phyloP scores from a whole-genome alignment of 768 basidiomycete species.

The Auriscalpium vulgare region DNA sequence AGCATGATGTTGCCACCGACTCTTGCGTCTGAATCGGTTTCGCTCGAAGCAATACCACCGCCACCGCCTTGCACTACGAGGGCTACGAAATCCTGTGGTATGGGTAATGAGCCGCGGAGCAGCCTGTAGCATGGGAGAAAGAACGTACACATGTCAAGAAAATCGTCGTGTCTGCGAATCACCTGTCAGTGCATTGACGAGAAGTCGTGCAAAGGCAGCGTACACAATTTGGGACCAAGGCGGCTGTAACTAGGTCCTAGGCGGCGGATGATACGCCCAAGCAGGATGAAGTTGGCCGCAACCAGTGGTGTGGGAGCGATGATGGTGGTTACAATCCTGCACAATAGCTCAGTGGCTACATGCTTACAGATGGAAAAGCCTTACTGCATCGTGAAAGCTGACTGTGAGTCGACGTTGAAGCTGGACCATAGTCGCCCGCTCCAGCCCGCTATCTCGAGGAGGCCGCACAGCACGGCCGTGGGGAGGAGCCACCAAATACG shows the following conservation, averaged over 20 bases:
- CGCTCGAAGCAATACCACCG: constrained; percentile 2
- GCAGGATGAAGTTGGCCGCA: too few relatives aligned
- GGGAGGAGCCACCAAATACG: too few relatives aligned
- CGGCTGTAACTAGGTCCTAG: too few relatives aligned
- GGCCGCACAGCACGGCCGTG: too few relatives aligned
- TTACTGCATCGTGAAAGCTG: constrained; percentile 35
- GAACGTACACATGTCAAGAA: constrained; percentile 8
- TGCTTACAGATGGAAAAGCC: background rate
- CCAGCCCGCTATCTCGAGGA: too few relatives aligned
- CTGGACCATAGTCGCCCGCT: too few relatives aligned
- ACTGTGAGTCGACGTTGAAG: constrained; percentile 11
- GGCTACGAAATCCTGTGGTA: constrained; percentile 7
- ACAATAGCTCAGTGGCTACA: too few relatives aligned
- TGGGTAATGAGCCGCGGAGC: background rate
- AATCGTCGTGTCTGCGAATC: background rate
- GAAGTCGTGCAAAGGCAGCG: constrained; percentile 2
- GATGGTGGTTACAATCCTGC: constrained; percentile 25
- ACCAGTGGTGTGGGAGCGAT: too few relatives aligned
- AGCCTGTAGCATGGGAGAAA: background rate
- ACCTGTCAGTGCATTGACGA: background rate
- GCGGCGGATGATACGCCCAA: too few relatives aligned
- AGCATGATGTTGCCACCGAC: constrained; percentile 7
- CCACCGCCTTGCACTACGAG: constrained; percentile 7
- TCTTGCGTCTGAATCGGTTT: background rate
- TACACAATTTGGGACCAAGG: background rate